A percentile compares a stretch with the other conserved stretches of the same genome.
Evolutionary conservation across 768 basidiomycete genomes (phyloP).

Genomic region (Rubroboletus pulcherrimus): DNA sequence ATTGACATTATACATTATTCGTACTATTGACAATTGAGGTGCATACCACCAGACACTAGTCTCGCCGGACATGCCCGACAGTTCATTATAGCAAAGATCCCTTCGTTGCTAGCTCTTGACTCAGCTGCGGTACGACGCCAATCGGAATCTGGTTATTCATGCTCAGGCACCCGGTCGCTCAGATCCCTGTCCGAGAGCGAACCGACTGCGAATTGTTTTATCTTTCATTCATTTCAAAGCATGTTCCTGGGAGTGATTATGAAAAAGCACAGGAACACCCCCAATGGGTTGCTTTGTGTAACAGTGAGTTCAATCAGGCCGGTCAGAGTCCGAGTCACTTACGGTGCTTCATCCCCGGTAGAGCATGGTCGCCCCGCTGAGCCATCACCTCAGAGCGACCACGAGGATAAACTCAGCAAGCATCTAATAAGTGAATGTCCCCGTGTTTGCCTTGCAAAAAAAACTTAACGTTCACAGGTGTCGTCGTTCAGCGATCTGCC

Average conservation of each 20-base stretch:
- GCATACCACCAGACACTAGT: conserved; percentile 32
- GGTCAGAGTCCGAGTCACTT: not conserved
- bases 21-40: conserved; percentile 1
- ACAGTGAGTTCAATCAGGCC: conserved; percentile 41
- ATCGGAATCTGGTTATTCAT: conserved; percentile 1
- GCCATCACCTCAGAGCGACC: conserved; percentile 23
- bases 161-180: conserved; percentile 10
- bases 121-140: conserved; percentile 50
- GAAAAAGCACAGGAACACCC: conserved; percentile 52
- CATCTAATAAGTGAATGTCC: conserved; percentile 54
- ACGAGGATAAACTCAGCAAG: conserved; percentile 52
- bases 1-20: not conserved
- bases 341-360: conserved; percentile 25
- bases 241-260: conserved; percentile 39
- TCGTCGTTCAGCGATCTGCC: conserved; percentile 28
- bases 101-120: conserved; percentile 60
- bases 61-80: conserved; percentile 46
- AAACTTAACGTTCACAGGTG: conserved; percentile 20
- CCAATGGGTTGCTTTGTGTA: conserved; percentile 60
- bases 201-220: conserved; percentile 83
- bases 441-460: not conserved
- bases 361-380: conserved; percentile 57
- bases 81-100: conserved; percentile 62
- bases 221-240: conserved; percentile 57
- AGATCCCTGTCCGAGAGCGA: conserved; percentile 72